These are phyloP conservation scores for Marchantia polymorpha DNA, from an alignment of 225 moss, liverwort and hornwort genomes.

Conservation along the genomic window DNA sequence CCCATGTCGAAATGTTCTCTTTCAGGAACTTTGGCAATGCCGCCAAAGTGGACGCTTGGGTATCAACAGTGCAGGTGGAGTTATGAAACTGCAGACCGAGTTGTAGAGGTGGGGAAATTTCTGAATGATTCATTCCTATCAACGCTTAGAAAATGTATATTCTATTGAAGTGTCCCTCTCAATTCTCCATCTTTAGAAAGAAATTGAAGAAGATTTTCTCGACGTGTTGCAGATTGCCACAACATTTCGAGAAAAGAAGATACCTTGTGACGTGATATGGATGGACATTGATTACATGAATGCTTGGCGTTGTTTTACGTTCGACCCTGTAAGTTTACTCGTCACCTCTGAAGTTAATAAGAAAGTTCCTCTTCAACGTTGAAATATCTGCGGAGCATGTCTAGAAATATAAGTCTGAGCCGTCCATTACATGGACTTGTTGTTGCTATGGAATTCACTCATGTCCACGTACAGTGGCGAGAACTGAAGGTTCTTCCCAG, in stretches of 20 bases:
- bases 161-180: too few relatives aligned
- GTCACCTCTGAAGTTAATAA: too few relatives aligned
- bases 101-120: slow-evolving; percentile 49
- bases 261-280: slow-evolving; percentile 98
- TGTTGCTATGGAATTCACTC: too few relatives aligned
- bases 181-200: neutral
- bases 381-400: too few relatives aligned
- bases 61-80: slow-evolving; percentile 95
- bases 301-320: slow-evolving; percentile 76
- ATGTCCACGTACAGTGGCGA: too few relatives aligned
- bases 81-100: slow-evolving; percentile 70
- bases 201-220: neutral
- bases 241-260: slow-evolving; percentile 67
- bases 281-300: slow-evolving; percentile 99
- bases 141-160: neutral
- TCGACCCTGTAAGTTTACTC: slow-evolving; percentile 50
- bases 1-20: neutral
- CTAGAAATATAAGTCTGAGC: too few relatives aligned
- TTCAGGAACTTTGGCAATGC: slow-evolving; percentile 78
- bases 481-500: too few relatives aligned
- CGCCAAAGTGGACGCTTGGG: slow-evolving; percentile 90
- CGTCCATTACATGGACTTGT: too few relatives aligned
- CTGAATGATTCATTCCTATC: neutral
- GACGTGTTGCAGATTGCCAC: slow-evolving; percentile 52
- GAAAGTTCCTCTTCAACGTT: too few relatives aligned